Evolutionary conservation across 2,329 filamentous ascomycete species (phyloP).

Genomic region (Aspergillus piperis): DNA sequence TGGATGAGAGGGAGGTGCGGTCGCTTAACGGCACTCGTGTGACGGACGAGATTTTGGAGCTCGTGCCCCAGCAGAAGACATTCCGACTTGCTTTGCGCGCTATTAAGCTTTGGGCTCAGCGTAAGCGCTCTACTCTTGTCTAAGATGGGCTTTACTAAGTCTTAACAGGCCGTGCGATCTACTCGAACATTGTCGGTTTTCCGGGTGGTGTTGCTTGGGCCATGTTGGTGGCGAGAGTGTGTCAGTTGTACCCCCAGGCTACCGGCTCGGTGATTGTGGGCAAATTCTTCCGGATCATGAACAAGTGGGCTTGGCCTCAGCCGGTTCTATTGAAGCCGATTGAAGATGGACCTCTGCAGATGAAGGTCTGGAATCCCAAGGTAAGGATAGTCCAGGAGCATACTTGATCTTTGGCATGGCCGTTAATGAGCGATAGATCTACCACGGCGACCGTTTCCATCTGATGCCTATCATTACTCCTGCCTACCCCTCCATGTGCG

Average conservation of each 20-base stretch:
- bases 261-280: conserved; percentile 83
- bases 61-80: conserved; percentile 85
- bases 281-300: conserved; percentile 93
- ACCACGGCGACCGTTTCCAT: conserved; percentile 78
- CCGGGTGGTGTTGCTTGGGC: conserved; percentile 97
- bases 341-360: conserved; percentile 76
- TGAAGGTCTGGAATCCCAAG: conserved; percentile 92
- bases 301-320: conserved; percentile 88
- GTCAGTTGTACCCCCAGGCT: conserved; percentile 92
- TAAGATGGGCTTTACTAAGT: neutral
- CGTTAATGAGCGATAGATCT: conserved; percentile 55
- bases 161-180: conserved; percentile 71
- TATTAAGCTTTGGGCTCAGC: conserved; percentile 95
- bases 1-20: conserved; percentile 83
- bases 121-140: conserved; percentile 34
- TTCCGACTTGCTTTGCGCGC: conserved; percentile 87
- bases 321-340: conserved; percentile 89
- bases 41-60: conserved; percentile 83
- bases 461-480: conserved; percentile 98
- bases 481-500: conserved; percentile 96
- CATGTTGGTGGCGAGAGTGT: conserved; percentile 93
- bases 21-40: conserved; percentile 94
- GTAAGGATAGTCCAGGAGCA: conserved; percentile 48
- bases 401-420: neutral
- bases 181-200: conserved; percentile 94